These are phyloP conservation scores for Caryopteris hybrid DNA, from an alignment of 305 asterid genomes.

Conservation along the genomic window DNA sequence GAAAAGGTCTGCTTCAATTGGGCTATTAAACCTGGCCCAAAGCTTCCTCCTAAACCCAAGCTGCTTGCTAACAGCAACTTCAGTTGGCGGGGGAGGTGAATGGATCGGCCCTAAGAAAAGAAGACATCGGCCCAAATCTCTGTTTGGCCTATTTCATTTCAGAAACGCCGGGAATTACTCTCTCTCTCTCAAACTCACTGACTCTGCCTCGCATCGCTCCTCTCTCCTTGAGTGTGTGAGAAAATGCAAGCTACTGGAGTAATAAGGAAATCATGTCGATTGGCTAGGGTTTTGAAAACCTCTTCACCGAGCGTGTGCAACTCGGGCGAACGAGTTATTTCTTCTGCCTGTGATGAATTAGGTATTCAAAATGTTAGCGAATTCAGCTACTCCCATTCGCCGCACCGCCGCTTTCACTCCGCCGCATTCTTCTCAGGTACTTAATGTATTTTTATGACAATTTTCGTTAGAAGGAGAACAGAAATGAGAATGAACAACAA, in stretches of 20 bases:
- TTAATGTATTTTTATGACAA: not conserved
- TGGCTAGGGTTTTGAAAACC: conserved; percentile 36
- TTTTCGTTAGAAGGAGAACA: not conserved
- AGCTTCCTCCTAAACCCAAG: not conserved
- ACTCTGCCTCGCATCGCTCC: not conserved
- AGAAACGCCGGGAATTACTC: not conserved
- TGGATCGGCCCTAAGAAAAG: too few relatives aligned
- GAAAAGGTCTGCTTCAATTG: not conserved
- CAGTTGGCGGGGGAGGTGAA: too few relatives aligned
- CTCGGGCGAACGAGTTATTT: conserved; percentile 22
- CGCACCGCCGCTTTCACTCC: conserved; percentile 32
- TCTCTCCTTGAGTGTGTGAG: not conserved
- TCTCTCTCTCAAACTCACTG: not conserved
- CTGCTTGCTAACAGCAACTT: too few relatives aligned
- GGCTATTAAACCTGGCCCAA: not conserved
- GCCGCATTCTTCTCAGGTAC: conserved; percentile 27
- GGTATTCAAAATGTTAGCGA: conserved; percentile 17
- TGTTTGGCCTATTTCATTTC: too few relatives aligned
- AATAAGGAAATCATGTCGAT: conserved; percentile 25
- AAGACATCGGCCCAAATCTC: too few relatives aligned
- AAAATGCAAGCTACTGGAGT: conserved; percentile 43
- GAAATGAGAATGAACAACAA: not conserved
- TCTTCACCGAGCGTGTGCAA: conserved; percentile 23
- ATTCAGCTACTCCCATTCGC: conserved; percentile 14
- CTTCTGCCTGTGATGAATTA: conserved; percentile 9